A percentile compares a stretch with the other conserved stretches of the same genome.
These are phyloP conservation scores for Rugosomyces carneus DNA, from an alignment of 1,284 basidiomycete genomes.

Conservation along the genomic window DNA sequence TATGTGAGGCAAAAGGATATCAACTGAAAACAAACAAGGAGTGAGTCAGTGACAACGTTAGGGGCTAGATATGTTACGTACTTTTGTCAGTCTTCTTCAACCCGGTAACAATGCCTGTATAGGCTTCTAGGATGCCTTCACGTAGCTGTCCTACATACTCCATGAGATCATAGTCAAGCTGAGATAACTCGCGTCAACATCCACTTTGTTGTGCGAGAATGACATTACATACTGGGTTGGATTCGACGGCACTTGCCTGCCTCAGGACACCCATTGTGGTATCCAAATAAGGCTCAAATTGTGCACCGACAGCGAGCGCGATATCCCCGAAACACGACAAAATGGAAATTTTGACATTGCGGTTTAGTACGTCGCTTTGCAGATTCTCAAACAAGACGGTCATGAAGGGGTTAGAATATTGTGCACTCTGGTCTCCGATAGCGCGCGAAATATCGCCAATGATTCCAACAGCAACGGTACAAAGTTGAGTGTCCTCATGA, in stretches of 20 bases:
- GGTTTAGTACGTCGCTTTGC: constrained; percentile 85
- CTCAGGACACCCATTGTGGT: constrained; percentile 89
- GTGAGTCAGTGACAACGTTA: background rate
- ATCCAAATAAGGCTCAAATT: constrained; percentile 86
- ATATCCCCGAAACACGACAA: constrained; percentile 96
- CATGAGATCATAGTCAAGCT: constrained; percentile 85
- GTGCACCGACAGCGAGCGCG: constrained; percentile 83
- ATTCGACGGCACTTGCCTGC: constrained; percentile 84
- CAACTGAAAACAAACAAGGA: constrained; percentile 32
- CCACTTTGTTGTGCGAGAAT: constrained; percentile 1
- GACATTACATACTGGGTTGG: constrained; percentile 64
- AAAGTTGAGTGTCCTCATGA: constrained; percentile 94
- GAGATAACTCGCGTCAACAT: constrained; percentile 9
- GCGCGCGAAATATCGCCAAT: constrained; percentile 95
- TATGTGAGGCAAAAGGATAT: constrained; percentile 70
- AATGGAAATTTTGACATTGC: constrained; percentile 95
- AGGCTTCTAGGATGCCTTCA: constrained; percentile 95
- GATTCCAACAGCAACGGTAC: constrained; percentile 92
- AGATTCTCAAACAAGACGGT: constrained; percentile 87
- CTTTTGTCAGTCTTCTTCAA: constrained; percentile 81
- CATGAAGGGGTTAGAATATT: constrained; percentile 89
- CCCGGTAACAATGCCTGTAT: constrained; percentile 90
- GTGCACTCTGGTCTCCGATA: constrained; percentile 76
- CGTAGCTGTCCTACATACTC: constrained; percentile 91
- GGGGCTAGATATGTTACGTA: constrained; percentile 19